Evolutionary conservation across 306 rosid species (phyloP).

Genomic region (Lathyrus aphaca): DNA sequence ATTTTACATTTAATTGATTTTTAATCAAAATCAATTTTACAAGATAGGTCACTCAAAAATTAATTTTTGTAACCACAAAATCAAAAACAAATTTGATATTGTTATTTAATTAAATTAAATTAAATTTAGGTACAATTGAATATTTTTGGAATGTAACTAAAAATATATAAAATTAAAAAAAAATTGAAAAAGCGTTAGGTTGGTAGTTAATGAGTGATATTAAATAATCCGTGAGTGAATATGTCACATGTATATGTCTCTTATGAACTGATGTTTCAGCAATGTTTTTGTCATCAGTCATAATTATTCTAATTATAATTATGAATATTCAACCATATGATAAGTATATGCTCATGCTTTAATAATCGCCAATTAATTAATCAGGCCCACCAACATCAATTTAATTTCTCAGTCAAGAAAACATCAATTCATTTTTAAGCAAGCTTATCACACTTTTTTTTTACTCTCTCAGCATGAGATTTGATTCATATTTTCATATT

Average conservation of each 20-base stretch:
- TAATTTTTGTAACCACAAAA: no score
- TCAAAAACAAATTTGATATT: no score
- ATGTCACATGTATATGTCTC: conserved; percentile 51
- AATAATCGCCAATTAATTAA: conserved; percentile 31
- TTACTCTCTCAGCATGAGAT: no score
- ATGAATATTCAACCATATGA: conserved; percentile 36
- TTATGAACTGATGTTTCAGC: conserved; percentile 31
- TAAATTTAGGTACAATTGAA: no score
- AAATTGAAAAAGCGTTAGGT: no score
- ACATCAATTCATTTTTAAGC: conserved; percentile 27
- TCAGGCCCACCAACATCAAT: conserved; percentile 24
- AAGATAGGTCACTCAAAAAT: no score
- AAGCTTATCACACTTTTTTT: background rate
- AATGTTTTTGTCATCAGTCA: conserved; percentile 34
- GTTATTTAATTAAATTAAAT: no score
- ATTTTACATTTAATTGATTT: no score
- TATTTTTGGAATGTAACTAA: no score
- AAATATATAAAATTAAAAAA: no score
- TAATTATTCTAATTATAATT: conserved; percentile 37
- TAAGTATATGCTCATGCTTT: conserved; percentile 40
- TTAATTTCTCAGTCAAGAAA: conserved; percentile 12
- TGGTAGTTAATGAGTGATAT: conserved; percentile 14
- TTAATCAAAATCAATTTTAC: no score
- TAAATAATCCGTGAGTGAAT: conserved; percentile 40
- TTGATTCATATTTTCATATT: no score